A percentile compares a stretch with the other conserved stretches of the same genome.
These are phyloP conservation scores for Pyrenochaeta sp. DNA, from an alignment of 2,329 filamentous ascomycete genomes.

Conservation along the genomic window DNA sequence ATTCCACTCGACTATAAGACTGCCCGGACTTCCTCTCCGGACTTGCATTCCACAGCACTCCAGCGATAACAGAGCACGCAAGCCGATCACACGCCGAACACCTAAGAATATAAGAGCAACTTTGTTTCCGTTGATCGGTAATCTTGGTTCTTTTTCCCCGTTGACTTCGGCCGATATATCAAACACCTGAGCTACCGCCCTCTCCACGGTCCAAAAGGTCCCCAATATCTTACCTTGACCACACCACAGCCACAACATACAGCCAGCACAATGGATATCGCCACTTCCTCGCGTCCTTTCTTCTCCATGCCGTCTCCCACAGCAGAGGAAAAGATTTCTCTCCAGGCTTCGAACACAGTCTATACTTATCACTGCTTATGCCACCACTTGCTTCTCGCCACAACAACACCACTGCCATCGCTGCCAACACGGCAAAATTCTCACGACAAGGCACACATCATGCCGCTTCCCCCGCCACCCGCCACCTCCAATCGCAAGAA, in stretches of 20 bases:
- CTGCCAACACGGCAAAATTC: constrained; percentile 62
- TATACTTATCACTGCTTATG: constrained; percentile 72
- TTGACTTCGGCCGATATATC: constrained; percentile 7
- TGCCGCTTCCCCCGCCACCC: constrained; percentile 58
- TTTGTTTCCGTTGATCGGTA: neutral
- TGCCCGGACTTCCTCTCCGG: constrained; percentile 13
- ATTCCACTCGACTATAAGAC: constrained; percentile 3
- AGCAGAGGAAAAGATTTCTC: constrained; percentile 41
- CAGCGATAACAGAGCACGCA: constrained; percentile 7
- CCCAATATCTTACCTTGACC: neutral
- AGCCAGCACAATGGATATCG: constrained; percentile 37
- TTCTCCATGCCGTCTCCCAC: constrained; percentile 45
- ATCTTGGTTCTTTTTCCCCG: constrained; percentile 4
- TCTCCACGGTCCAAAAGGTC: neutral
- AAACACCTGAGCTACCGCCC: neutral
- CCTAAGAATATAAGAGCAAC: constrained; percentile 1
- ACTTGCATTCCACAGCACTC: constrained; percentile 15
- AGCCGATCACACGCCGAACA: constrained; percentile 21
- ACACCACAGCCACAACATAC: constrained; percentile 1
- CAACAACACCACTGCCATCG: constrained; percentile 59
- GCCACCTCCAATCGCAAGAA: constrained; percentile 18
- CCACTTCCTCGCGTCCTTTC: constrained; percentile 40
- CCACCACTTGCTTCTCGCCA: constrained; percentile 70
- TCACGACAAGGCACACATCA: constrained; percentile 65
- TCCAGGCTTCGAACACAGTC: constrained; percentile 49